phyloP scores from a whole-genome alignment of 768 basidiomycete species.

The Panaeolus cyanescens region DNA sequence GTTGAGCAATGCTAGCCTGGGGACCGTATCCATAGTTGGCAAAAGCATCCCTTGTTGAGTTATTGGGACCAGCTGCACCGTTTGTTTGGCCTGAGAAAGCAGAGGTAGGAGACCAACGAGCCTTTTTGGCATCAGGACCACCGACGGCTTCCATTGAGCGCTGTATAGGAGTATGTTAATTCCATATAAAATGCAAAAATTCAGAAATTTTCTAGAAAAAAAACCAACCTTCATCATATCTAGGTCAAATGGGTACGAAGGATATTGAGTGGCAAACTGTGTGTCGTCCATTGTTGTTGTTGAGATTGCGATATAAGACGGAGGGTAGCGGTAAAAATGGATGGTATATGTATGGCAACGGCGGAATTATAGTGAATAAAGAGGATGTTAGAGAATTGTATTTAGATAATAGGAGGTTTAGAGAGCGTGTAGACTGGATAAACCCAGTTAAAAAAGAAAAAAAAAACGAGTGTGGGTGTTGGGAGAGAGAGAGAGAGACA shows the following conservation, averaged over 20 bases:
- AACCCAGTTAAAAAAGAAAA: conserved; percentile 12
- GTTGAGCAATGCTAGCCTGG: conserved; percentile 64
- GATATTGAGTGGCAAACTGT: conserved; percentile 72
- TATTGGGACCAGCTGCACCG: conserved; percentile 30
- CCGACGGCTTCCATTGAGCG: conserved; percentile 84
- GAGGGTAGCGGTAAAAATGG: conserved; percentile 34
- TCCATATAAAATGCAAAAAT: conserved; percentile 3
- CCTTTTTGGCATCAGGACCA: conserved; percentile 87
- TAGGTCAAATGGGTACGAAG: conserved; percentile 76
- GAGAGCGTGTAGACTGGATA: conserved; percentile 47
- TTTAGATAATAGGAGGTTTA: conserved; percentile 51
- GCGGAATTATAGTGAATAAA: conserved; percentile 45
- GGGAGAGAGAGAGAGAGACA: too few species aligned
- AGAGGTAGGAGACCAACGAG: conserved; percentile 82
- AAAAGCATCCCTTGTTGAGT: conserved; percentile 65
- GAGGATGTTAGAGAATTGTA: conserved; percentile 44
- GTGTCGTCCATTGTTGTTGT: conserved; percentile 64
- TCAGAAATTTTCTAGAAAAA: conserved; percentile 5
- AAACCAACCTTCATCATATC: conserved; percentile 89
- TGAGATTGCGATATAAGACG: conserved; percentile 31
- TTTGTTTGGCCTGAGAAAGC: conserved; percentile 41
- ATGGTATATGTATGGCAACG: conserved; percentile 52
- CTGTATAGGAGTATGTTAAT: conserved; percentile 38
- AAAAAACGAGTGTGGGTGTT: conserved; percentile 49
- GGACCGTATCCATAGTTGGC: conserved; percentile 89